Evolutionary conservation across 1,139 yeast species (phyloP), one percentile per base, ranked within the genome.

Genomic region (Lodderomyces theae): DNA sequence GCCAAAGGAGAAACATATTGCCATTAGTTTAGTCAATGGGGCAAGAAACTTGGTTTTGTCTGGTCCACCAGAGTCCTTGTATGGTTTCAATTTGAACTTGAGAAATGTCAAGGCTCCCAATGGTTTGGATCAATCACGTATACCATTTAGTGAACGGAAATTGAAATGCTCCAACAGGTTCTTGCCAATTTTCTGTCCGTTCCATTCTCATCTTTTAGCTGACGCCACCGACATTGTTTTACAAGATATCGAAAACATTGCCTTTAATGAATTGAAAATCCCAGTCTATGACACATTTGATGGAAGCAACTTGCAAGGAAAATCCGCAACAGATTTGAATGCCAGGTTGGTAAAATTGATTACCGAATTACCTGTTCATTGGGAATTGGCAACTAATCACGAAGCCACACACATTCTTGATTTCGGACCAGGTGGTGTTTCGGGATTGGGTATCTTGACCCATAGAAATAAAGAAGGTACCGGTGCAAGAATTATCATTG

Each of bases 391-490:
- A 26, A 90, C 97, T 39, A 64, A 78, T 50, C 43, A 43, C 29
- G 60, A 76, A 42, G 78, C 94, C 22, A 86, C 97, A 40, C 98
- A 94, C 63, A 79, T 92, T 53, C 67, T 92, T 51, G 99, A 92
- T 66, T 92, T 92, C 57, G 99, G 99, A 60, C 99, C 98, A 47
- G 98, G 99, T 66, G 98, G 97, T 54, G 82, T 87, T 39, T 87
- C 97, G 37, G 99, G 99, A 53, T 76, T 92, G 53, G 98, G 98
- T 67, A 85, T 86, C 49, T 78, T 92, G 56, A 92, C 98, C 45
- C 96, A 89, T 69, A 85, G 96, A 69, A 92, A 90, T 72, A 92
- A 90, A 70, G 98, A 92, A 59, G 99, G 99, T 68, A 88, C 97
- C 42, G 99, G 99, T 66, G 85, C 88, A 39, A 85, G 99, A 68